These are phyloP conservation scores for Cardiospermum halicacabum DNA, from an alignment of 345 rosid genomes.

Conservation along the genomic window DNA sequence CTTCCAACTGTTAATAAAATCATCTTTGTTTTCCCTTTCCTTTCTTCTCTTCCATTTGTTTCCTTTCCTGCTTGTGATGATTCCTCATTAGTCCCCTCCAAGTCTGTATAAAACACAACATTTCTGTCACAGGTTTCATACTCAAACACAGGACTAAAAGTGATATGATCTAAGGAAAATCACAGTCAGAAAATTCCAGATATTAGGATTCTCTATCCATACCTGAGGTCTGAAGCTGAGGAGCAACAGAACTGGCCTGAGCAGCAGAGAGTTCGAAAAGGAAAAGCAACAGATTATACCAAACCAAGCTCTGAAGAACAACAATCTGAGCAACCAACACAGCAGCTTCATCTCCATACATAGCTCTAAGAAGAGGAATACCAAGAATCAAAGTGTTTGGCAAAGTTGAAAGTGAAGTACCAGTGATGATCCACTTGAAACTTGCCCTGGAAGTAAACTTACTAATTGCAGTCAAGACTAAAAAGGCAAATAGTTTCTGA, in stretches of 20 bases:
- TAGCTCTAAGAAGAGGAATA: conserved; percentile 65
- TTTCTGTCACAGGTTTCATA: neutral
- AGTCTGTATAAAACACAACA: conserved; percentile 21
- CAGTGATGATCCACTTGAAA: conserved; percentile 61
- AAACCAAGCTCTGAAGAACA: conserved; percentile 69
- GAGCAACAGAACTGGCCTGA: conserved; percentile 28
- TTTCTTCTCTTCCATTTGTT: conserved; percentile 32
- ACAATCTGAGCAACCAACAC: conserved; percentile 65
- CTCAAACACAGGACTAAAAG: too few relatives aligned
- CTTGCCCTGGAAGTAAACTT: conserved; percentile 49
- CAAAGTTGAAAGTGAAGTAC: conserved; percentile 61
- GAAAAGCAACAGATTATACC: conserved; percentile 76
- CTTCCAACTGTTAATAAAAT: conserved; percentile 56
- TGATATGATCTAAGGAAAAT: too few relatives aligned
- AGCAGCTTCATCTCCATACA: conserved; percentile 62
- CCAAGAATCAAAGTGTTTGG: conserved; percentile 90
- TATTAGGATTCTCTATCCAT: conserved; percentile 12
- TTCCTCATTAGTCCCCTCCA: conserved; percentile 36
- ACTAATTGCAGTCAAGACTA: conserved; percentile 31
- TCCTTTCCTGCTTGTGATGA: conserved; percentile 33
- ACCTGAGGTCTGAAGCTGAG: conserved; percentile 49
- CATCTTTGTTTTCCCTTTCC: conserved; percentile 32
- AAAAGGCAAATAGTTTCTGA: conserved; percentile 56
- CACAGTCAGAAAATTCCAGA: too few relatives aligned
- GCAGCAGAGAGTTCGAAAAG: conserved; percentile 67